Evolutionary conservation across 257 asterid species (phyloP), one percentile per base, ranked within the genome.

Genomic region (Solanum dulcamara): DNA sequence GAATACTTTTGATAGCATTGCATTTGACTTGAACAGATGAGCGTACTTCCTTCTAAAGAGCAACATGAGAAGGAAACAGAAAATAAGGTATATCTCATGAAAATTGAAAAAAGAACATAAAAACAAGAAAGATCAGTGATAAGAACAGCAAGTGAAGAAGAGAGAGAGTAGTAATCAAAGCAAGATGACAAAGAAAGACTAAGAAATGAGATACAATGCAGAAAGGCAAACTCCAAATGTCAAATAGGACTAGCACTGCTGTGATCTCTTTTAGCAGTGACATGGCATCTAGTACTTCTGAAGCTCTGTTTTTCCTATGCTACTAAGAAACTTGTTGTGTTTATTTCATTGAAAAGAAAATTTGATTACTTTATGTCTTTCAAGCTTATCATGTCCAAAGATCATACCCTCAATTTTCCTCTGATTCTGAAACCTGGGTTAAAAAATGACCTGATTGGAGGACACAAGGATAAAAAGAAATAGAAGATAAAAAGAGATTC

Each of bases 11-110:
- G 68, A 33, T 10, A 53, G 64, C 53, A 35, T 48, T 83, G 88
- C 83, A 77, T 85, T 80, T 85, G 85, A 75, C 74, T 72, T 89
- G 88, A 81, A 87, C 81, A 35, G 67, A 85, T 42, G 77, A 80
- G 79, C 55, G 85, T 88, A 50, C 84, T 84, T 92, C 93, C 87
- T 90, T 48, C 64, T 46, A 46, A 77, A 28, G 24, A 77, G 83
- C 37, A 48, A 46, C 64, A 46, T 48, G 37, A 77, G 62, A 46
- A 77, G 44, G 82, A 75, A 77, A 17, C 28, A 11, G 6, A 46
- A 68, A 30, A 28, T 77, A 15, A 77, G 83, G 42, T 46, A 77
- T 28, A 46, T 9, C 10, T 77, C 40, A 77, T 20, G 33, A 46
- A 77, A 46, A 48, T 15, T 46, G 26, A 17, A 28, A 7, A 42